Evolutionary conservation across 176 grass and related monocot genomes (phyloP), one percentile per base, ranked within the genome.

Genomic region (Oryza officinalis): DNA sequence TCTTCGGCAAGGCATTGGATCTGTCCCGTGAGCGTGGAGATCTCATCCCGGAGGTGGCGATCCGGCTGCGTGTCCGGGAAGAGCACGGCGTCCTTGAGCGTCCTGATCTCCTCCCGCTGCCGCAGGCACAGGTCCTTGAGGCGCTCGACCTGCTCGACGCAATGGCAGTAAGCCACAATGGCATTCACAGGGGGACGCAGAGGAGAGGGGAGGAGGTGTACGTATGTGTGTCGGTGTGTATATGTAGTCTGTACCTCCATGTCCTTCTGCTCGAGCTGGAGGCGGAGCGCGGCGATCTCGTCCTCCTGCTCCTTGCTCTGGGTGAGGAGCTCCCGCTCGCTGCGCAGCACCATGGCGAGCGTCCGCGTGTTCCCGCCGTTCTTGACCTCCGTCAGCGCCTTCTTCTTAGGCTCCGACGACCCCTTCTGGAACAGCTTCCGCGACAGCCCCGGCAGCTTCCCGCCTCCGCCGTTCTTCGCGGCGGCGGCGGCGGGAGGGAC

Each of bases 41-140:
- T 94, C 84, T 99, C 90, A 27, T 85, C 94, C 78, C 94, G 89
- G 78, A 99, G 93, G 63, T 59, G 77, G 91, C 78, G 76, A 86
- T 94, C 84, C n/a, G 84, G 84, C 79, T 86, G 20, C n/a, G 88
- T 49, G 66, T 99, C 93, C 6, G 93, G 96, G 83, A 99, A 99
- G 76, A 99, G 78, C 25, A 99, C 82, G 6, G 91, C 93, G 63
- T 98, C 89, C 67, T 99, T 99, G 22, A 96, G 87, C 31, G 83
- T 47, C 71, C 92, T 94, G 71, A 99, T 94, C 93, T 96, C 96
- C 74, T 99, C 93, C 80, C 91, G 89, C 83, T 99, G 96, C 78
- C 87, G 90, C 61, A 98, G 69, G 72, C 96, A 99, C 27, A 98
- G 74, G 46, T 98, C 80, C 77, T 94, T 98, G 71, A 99, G 87